Percentiles rank a stretch among this genome's conserved stretches.
phyloP scores from a whole-genome alignment of 257 asterid genomes.

The Rubia yunnanensis region DNA sequence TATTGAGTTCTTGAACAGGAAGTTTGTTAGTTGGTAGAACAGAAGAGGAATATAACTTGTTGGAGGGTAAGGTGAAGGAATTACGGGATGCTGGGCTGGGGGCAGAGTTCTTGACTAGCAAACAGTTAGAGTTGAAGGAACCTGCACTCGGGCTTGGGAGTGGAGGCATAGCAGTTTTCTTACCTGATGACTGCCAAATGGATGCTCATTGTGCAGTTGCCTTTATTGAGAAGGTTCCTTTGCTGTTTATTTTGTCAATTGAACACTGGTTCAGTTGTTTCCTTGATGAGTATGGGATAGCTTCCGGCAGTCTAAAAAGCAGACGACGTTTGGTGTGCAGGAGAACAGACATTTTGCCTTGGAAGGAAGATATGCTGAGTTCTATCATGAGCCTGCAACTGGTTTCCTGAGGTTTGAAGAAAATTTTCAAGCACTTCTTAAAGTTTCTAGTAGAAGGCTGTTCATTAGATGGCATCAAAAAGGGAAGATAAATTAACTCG shows the following conservation, averaged over 20 bases:
- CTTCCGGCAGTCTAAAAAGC: background rate
- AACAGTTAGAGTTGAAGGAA: constrained; percentile 57
- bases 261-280: background rate
- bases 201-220: constrained; percentile 71
- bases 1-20: constrained; percentile 33
- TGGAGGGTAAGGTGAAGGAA: constrained; percentile 49
- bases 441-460: background rate
- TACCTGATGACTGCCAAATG: constrained; percentile 76
- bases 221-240: constrained; percentile 61
- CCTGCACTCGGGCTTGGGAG: constrained; percentile 66
- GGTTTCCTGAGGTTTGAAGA: constrained; percentile 49
- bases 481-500: background rate
- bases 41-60: constrained; percentile 42
- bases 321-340: constrained; percentile 27
- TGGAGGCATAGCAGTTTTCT: constrained; percentile 71
- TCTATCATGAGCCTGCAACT: constrained; percentile 78
- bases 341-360: constrained; percentile 58
- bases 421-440: constrained; percentile 1
- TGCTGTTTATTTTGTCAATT: constrained; percentile 4
- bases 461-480: background rate
- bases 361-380: constrained; percentile 90
- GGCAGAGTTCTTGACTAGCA: constrained; percentile 53
- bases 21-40: constrained; percentile 84
- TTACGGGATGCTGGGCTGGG: constrained; percentile 59
- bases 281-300: background rate